phyloP scores from a whole-genome alignment of 2,329 filamentous ascomycete genomes.

The Talaromyces sp. region DNA sequence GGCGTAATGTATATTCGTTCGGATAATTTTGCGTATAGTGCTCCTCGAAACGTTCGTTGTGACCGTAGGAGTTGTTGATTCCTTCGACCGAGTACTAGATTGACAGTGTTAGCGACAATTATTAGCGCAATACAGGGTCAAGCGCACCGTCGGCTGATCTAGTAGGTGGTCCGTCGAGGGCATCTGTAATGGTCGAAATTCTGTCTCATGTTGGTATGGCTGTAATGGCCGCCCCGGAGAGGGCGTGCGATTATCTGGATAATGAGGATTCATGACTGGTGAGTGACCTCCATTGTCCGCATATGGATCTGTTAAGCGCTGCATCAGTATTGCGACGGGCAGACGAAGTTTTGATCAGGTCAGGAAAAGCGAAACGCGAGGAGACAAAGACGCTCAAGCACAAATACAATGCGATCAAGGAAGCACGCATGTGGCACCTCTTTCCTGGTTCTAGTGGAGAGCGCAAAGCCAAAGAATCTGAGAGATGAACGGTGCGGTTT shows the following conservation, averaged over 20 bases:
- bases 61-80: slow-evolving; percentile 61
- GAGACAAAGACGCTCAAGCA: background rate
- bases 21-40: slow-evolving; percentile 31
- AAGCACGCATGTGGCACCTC: background rate
- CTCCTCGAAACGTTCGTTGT: slow-evolving; percentile 60
- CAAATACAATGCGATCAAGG: background rate
- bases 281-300: slow-evolving; percentile 43
- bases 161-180: slow-evolving; percentile 72
- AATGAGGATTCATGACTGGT: slow-evolving; percentile 53
- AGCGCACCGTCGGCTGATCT: slow-evolving; percentile 77
- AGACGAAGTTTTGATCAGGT: background rate
- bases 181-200: slow-evolving; percentile 67
- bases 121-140: background rate
- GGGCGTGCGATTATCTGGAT: slow-evolving; percentile 59
- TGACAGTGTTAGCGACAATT: background rate
- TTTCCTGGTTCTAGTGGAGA: background rate
- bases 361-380: background rate
- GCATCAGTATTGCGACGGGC: slow-evolving; percentile 14
- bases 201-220: slow-evolving; percentile 74
- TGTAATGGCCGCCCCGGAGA: slow-evolving; percentile 73
- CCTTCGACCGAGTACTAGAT: slow-evolving; percentile 67
- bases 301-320: slow-evolving; percentile 34
- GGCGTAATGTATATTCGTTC: slow-evolving; percentile 71
- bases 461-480: slow-evolving; percentile 8
- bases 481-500: slow-evolving; percentile 7